A percentile compares a stretch with the other conserved stretches of the same genome.
Evolutionary conservation across 495 filamentous ascomycete species (phyloP).

Genomic region (Amorphotheca resinae): DNA sequence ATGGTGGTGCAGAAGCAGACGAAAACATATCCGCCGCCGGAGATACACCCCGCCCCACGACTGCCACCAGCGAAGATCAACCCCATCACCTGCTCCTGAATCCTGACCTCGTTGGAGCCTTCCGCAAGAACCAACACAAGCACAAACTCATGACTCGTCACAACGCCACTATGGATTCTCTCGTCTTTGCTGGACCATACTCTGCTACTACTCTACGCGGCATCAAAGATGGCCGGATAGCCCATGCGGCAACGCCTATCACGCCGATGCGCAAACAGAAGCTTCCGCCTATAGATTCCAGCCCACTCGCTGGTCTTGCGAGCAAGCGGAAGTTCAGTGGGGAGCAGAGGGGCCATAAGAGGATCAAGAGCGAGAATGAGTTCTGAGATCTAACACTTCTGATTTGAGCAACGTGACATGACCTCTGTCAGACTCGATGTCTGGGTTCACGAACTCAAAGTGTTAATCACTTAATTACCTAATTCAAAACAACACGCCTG

Average conservation of each 20-base stretch:
- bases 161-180: slow-evolving; percentile 33
- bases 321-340: slow-evolving; percentile 39
- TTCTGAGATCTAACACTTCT: slow-evolving; percentile 9
- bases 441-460: no score
- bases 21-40: slow-evolving; percentile 34
- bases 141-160: slow-evolving; percentile 55
- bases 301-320: slow-evolving; percentile 25
- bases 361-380: slow-evolving; percentile 27
- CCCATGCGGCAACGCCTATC: slow-evolving; percentile 41
- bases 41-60: slow-evolving; percentile 38
- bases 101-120: slow-evolving; percentile 55
- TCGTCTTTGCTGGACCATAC: slow-evolving; percentile 40
- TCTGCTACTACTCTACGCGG: slow-evolving; percentile 36
- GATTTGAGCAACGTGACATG: slow-evolving; percentile 26
- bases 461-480: not conserved
- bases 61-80: slow-evolving; percentile 38
- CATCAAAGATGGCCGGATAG: slow-evolving; percentile 42
- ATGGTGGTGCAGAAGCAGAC: slow-evolving; percentile 26
- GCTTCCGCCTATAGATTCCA: slow-evolving; percentile 25
- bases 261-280: slow-evolving; percentile 41
- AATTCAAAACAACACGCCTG: slow-evolving; percentile 10
- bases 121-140: slow-evolving; percentile 65
- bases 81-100: slow-evolving; percentile 46
- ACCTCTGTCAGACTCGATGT: slow-evolving; percentile 6
- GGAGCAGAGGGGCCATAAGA: slow-evolving; percentile 31